A percentile compares a stretch with the other conserved stretches of the same genome.
Conservation (phyloP, 1,284 basidiomycete genomes). For the Moesziomyces aphidis region DNA sequence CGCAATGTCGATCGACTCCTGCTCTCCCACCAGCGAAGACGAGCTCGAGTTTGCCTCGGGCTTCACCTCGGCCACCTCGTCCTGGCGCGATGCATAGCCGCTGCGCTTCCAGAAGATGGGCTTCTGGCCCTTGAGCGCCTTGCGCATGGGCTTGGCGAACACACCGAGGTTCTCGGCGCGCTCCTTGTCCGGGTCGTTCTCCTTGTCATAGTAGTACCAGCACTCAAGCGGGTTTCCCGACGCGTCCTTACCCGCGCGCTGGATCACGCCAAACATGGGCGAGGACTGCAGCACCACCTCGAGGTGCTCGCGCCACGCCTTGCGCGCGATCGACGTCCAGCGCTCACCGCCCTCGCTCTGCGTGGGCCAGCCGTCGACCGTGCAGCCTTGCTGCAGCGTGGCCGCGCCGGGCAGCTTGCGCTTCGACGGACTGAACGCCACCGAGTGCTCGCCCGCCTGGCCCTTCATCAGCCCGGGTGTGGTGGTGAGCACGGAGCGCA, state of each 20-base stretch:
- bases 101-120: constrained; percentile 67
- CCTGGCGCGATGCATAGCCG: constrained; percentile 46
- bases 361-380: constrained; percentile 47
- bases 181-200: constrained; percentile 62
- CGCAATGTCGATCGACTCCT: constrained; percentile 40
- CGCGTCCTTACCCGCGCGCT: constrained; percentile 64
- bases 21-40: constrained; percentile 4
- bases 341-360: constrained; percentile 31
- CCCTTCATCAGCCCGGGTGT: constrained; percentile 63
- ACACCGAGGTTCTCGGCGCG: constrained; percentile 62
- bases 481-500: constrained; percentile 59
- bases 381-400: constrained; percentile 43
- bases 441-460: constrained; percentile 54
- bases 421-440: constrained; percentile 50
- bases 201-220: constrained; percentile 67
- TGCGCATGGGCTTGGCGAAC: constrained; percentile 66
- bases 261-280: constrained; percentile 65
- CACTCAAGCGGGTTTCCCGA: constrained; percentile 64
- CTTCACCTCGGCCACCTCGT: constrained; percentile 16
- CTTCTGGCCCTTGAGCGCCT: constrained; percentile 65
- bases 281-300: constrained; percentile 56
- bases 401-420: constrained; percentile 33
- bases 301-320: constrained; percentile 64
- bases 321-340: constrained; percentile 52
- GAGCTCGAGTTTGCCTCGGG: constrained; percentile 7